These are phyloP conservation scores for Penicillium expansum DNA, from an alignment of 2,329 filamentous ascomycete species.

Conservation along the genomic window DNA sequence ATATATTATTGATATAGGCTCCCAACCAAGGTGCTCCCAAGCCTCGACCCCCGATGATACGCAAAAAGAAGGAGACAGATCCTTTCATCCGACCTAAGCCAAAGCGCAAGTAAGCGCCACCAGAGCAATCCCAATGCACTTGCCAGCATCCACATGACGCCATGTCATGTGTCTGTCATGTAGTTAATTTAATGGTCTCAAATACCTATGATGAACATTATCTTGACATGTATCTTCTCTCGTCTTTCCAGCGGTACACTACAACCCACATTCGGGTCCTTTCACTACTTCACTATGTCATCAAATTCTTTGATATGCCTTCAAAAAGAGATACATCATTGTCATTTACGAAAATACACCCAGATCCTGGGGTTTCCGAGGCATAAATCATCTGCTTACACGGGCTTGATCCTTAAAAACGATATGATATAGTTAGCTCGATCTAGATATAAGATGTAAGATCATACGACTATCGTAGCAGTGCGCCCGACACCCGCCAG, in stretches of 20 bases:
- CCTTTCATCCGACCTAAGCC: conserved; percentile 44
- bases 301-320: background rate
- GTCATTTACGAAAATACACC: background rate
- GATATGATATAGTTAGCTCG: background rate
- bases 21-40: conserved; percentile 14
- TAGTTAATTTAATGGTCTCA: background rate
- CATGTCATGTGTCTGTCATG: background rate
- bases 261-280: background rate
- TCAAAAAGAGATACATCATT: background rate
- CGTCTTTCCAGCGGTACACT: background rate
- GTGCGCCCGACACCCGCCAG: background rate
- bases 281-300: background rate
- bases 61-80: conserved; percentile 41
- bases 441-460: background rate
- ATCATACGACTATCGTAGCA: background rate
- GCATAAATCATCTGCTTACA: background rate
- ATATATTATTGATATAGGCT: conserved; percentile 20
- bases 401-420: background rate
- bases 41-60: conserved; percentile 31
- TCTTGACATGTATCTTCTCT: background rate
- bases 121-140: background rate
- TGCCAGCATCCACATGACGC: background rate
- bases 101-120: conserved; percentile 24
- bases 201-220: background rate
- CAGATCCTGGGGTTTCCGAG: background rate